Evolutionary conservation across 352 stramenopile genomes (phyloP), one percentile per base, ranked within the genome.

Genomic region (Pelagophyceae sp.): DNA sequence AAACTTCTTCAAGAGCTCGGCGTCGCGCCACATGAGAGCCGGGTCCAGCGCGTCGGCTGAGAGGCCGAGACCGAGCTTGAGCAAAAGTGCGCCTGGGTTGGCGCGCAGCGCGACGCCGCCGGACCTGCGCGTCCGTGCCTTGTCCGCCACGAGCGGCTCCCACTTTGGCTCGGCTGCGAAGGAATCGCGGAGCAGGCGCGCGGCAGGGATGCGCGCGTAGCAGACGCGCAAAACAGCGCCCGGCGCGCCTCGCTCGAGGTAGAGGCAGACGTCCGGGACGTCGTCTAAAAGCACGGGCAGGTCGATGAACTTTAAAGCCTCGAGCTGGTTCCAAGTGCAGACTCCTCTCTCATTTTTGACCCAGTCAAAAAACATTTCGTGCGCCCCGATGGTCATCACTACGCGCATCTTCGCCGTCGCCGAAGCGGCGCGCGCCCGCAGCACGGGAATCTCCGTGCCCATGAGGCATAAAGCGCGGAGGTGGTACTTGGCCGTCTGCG

Each of bases 81-180:
- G 81, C 0, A 94, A 79, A 3, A 94, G 85, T 64, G 91, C 93
- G 70, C 90, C 90, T 29, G 90, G 88, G 78, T 94, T 93, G 0
- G 82, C 85, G 70, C 92, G 86, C 65, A 91, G 84, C 64, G 87
- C 82, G 6, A 95, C 78, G 5, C 85, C 85, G 80, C 94, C 84
- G 50, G 93, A 87, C 67, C 17, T 58, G 35, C 29, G 19, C 20
- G 67, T 74, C 33, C 67, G 76, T 0, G 87, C 85, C 63, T 87
- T 81, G 51, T 95, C 90, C 81, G 93, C 89, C 54, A 88, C 87
- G 72, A 95, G 82, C 17, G 83, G 87, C 29, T 94, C 76, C 90
- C 90, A 95, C 37, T 87, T 63, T 2, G 91, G 82, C 60, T 87
- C 71, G 20, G 69, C 83, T 29, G 85, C 77, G 75, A 95, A 94